phyloP scores from a whole-genome alignment of 495 filamentous ascomycete species.

The Aspergillus nanangensis region DNA sequence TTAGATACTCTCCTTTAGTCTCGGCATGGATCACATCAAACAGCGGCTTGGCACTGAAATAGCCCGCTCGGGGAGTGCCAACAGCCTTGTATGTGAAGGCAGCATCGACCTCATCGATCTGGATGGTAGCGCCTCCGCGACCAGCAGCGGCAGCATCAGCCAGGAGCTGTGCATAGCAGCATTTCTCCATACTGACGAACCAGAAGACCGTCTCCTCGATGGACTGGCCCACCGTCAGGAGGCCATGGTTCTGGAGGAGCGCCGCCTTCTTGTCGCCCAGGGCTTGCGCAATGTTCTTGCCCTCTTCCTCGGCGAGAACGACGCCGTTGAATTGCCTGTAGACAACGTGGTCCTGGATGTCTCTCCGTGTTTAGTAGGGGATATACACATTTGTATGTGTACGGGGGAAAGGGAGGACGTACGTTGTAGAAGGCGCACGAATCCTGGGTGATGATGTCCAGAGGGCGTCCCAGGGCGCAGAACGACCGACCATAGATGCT shows the following conservation, averaged over 20 bases:
- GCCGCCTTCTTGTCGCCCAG: slow-evolving; percentile 67
- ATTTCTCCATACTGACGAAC: slow-evolving; percentile 72
- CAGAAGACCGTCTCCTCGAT: slow-evolving; percentile 65
- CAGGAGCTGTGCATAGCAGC: slow-evolving; percentile 70
- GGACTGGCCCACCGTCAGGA: slow-evolving; percentile 51
- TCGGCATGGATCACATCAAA: slow-evolving; percentile 71
- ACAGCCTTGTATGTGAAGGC: slow-evolving; percentile 61
- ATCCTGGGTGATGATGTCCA: slow-evolving; percentile 74
- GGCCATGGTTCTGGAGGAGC: slow-evolving; percentile 66
- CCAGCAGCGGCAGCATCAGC: slow-evolving; percentile 71
- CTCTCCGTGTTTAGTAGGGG: not conserved
- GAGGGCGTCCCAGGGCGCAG: slow-evolving; percentile 56
- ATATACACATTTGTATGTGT: not conserved
- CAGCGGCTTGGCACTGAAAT: slow-evolving; percentile 68
- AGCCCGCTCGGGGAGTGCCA: slow-evolving; percentile 59
- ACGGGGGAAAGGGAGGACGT: not conserved
- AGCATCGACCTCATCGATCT: slow-evolving; percentile 66
- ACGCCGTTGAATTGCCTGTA: slow-evolving; percentile 67
- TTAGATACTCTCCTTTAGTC: slow-evolving; percentile 54
- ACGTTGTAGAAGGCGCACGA: slow-evolving; percentile 62
- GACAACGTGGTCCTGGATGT: slow-evolving; percentile 53
- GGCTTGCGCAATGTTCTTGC: slow-evolving; percentile 57
- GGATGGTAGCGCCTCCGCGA: slow-evolving; percentile 57
- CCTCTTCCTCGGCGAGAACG: slow-evolving; percentile 68
- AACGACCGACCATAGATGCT: slow-evolving; percentile 68